A percentile compares a stretch with the other conserved stretches of the same genome.
Conservation (phyloP, 2,329 filamentous ascomycete species). For the Calonectria pseudoreteaudii region DNA sequence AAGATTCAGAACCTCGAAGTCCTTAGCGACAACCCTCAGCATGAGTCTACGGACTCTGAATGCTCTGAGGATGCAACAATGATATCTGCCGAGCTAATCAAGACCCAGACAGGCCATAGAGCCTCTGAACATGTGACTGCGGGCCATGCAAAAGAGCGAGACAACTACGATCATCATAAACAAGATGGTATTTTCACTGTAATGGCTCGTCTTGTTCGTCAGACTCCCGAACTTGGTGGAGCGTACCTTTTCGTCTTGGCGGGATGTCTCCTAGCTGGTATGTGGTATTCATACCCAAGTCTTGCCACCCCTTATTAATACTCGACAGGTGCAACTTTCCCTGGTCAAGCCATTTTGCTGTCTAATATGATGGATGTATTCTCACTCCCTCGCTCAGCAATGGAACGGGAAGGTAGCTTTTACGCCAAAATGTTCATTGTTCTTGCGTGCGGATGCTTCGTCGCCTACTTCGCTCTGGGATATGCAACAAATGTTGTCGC, state of each 20-base stretch:
- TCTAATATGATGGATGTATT: slow-evolving; percentile 57
- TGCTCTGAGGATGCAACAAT: too few species aligned
- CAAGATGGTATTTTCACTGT: slow-evolving; percentile 45
- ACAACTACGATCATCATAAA: slow-evolving; percentile 50
- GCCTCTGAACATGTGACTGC: too few species aligned
- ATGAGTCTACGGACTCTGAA: too few species aligned
- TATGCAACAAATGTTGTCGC: slow-evolving; percentile 48
- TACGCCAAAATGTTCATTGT: slow-evolving; percentile 68
- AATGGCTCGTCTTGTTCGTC: slow-evolving; percentile 49
- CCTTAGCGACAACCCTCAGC: too few species aligned
- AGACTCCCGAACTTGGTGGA: slow-evolving; percentile 51
- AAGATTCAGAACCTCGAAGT: slow-evolving; percentile 52
- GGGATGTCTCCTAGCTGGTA: slow-evolving; percentile 41
- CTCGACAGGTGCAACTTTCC: slow-evolving; percentile 49
- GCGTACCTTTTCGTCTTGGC: slow-evolving; percentile 49
- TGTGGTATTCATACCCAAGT: too few species aligned
- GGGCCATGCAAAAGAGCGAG: too few species aligned
- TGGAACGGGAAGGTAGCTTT: slow-evolving; percentile 59
- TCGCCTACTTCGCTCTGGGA: slow-evolving; percentile 57
- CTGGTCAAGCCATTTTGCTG: slow-evolving; percentile 58
- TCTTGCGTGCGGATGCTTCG: slow-evolving; percentile 56
- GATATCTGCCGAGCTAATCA: too few species aligned
- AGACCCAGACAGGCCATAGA: too few species aligned
- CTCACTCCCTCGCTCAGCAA: slow-evolving; percentile 41
- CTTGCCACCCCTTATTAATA: too few species aligned